Percentiles rank a stretch among this genome's conserved stretches.
These are phyloP conservation scores for Pyrus bretschneideri DNA, from an alignment of 306 rosid species.

Conservation along the genomic window DNA sequence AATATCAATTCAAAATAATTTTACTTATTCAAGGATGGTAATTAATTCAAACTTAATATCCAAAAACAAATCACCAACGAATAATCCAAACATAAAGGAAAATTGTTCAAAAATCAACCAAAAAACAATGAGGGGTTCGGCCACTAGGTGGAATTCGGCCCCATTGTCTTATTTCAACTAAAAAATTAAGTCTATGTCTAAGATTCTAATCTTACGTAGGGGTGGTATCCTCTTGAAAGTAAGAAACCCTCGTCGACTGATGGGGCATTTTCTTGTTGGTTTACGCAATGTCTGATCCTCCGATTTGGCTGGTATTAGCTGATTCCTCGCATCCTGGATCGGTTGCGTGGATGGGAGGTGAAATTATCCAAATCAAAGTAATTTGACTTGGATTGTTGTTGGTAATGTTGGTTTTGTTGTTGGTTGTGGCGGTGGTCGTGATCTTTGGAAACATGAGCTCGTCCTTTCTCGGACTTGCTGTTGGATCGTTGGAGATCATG, in stretches of 20 bases:
- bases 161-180: no score
- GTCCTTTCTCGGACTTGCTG: not conserved
- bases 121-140: no score
- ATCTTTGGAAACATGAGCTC: slow-evolving; percentile 11
- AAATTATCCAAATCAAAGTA: slow-evolving; percentile 23
- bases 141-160: no score
- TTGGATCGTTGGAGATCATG: not conserved
- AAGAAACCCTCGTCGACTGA: not conserved
- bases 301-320: not conserved
- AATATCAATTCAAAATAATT: no score
- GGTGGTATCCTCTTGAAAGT: no score
- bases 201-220: no score
- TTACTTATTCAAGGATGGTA: no score
- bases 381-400: slow-evolving; percentile 16
- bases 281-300: slow-evolving; percentile 12
- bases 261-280: slow-evolving; percentile 8
- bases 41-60: no score
- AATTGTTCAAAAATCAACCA: no score
- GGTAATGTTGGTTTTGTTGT: slow-evolving; percentile 3
- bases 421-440: slow-evolving; percentile 6
- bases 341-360: slow-evolving; percentile 17
- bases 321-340: not conserved
- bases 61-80: no score
- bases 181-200: no score
- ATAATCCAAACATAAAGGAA: no score